A percentile compares a stretch with the other conserved stretches of the same genome.
phyloP scores from a whole-genome alignment of 192 early-diverging fungal species.

The Podila epigama region DNA sequence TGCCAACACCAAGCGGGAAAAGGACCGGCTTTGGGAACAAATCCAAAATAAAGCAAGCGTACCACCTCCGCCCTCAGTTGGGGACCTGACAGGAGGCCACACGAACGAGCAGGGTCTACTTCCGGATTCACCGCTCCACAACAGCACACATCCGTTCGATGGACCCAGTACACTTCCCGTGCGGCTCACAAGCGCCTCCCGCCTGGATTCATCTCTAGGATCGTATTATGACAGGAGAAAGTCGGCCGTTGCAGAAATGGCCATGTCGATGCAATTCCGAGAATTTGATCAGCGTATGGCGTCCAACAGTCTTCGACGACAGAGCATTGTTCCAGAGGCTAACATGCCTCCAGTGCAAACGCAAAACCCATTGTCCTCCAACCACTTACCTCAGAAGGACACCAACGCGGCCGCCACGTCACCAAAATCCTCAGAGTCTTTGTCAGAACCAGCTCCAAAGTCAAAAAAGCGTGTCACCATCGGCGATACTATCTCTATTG shows the following conservation, averaged over 20 bases:
- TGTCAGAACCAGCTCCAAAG: slow-evolving; percentile 12
- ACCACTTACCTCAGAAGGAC: not conserved
- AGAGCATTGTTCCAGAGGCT: slow-evolving; percentile 18
- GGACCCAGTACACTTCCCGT: slow-evolving; percentile 26
- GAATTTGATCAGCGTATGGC: slow-evolving; percentile 42
- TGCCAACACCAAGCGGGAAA: slow-evolving; percentile 24
- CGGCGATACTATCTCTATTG: slow-evolving; percentile 22
- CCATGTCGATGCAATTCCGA: slow-evolving; percentile 40
- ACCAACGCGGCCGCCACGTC: not conserved
- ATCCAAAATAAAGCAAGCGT: slow-evolving; percentile 22
- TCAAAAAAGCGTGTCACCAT: slow-evolving; percentile 49
- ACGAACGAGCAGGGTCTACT: not conserved
- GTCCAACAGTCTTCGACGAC: slow-evolving; percentile 28
- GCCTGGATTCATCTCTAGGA: slow-evolving; percentile 16
- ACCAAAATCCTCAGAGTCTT: not conserved
- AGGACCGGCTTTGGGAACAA: slow-evolving; percentile 26
- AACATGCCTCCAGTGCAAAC: not conserved
- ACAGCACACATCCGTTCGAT: slow-evolving; percentile 21
- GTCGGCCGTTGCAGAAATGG: slow-evolving; percentile 12
- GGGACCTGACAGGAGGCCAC: not conserved
- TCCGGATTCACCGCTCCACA: slow-evolving; percentile 6
- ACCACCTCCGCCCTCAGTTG: slow-evolving; percentile 2
- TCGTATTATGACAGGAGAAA: slow-evolving; percentile 28
- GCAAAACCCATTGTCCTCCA: not conserved
- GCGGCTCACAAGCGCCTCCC: slow-evolving; percentile 30